Percentiles rank a stretch among this genome's conserved stretches.
phyloP scores from a whole-genome alignment of 768 basidiomycete genomes.

The Neoboletus magnificus region DNA sequence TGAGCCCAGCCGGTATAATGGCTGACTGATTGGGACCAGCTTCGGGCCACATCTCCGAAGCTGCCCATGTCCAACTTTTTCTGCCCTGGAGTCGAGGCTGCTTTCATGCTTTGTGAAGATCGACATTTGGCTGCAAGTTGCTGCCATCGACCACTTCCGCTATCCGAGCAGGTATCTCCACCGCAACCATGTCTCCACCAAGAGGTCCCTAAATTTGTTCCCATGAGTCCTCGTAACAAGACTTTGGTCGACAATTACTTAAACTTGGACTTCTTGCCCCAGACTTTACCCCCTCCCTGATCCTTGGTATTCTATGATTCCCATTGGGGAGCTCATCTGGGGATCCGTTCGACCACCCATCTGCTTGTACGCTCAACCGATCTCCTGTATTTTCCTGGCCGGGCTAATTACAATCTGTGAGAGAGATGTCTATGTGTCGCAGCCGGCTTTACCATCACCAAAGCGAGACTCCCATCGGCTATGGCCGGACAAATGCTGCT shows the following conservation, averaged over 20 bases:
- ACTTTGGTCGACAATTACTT: slow-evolving; percentile 4
- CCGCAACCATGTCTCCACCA: not conserved
- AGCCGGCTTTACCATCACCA: slow-evolving; percentile 57
- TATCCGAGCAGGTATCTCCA: not conserved
- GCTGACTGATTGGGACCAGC: not conserved
- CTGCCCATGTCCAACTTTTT: not conserved
- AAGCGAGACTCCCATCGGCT: slow-evolving; percentile 55
- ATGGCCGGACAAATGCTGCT: slow-evolving; percentile 59
- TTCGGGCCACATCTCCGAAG: not conserved
- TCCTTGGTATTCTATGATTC: slow-evolving; percentile 15
- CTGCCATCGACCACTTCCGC: not conserved
- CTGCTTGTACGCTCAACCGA: slow-evolving; percentile 46
- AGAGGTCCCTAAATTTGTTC: not conserved
- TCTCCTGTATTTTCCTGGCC: not conserved
- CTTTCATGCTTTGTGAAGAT: not conserved
- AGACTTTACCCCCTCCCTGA: not conserved
- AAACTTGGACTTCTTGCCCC: not conserved
- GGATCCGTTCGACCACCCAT: slow-evolving; percentile 57
- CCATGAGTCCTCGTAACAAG: not conserved
- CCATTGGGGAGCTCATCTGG: slow-evolving; percentile 55
- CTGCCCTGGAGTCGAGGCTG: not conserved
- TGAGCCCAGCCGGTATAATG: not conserved
- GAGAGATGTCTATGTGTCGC: slow-evolving; percentile 52
- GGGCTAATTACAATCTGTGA: slow-evolving; percentile 1
- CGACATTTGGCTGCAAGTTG: not conserved